Conservation (phyloP, 257 asterid genomes). For the Echites panduratus region DNA sequence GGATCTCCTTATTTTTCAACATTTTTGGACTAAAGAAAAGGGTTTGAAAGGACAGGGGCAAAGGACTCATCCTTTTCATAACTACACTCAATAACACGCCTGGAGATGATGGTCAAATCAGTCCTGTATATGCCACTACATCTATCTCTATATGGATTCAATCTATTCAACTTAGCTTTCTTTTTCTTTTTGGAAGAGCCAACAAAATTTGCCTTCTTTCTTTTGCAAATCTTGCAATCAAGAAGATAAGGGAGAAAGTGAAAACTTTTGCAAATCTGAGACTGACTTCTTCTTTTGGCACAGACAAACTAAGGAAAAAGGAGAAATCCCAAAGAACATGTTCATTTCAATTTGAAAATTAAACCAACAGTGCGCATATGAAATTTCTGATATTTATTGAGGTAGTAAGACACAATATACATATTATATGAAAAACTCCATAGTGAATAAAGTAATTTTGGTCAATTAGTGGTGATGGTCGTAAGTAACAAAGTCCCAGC, state of each 20-base stretch:
- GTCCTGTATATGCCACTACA: background rate
- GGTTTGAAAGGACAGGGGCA: background rate
- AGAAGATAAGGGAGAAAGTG: constrained; percentile 1
- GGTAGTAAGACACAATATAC: constrained; percentile 13
- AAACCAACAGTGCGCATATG: background rate
- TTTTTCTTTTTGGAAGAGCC: background rate
- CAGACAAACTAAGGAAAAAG: constrained; percentile 16
- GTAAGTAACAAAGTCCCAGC: too few species aligned
- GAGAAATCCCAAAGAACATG: background rate
- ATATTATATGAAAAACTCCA: too few species aligned
- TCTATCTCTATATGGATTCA: too few species aligned
- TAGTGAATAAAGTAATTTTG: too few species aligned
- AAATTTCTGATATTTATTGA: background rate
- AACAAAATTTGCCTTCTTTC: background rate
- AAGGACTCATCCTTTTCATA: background rate
- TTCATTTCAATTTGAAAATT: background rate
- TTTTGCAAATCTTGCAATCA: background rate
- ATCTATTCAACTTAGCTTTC: background rate
- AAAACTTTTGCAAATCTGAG: background rate
- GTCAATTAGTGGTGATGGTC: too few species aligned
- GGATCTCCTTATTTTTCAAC: background rate
- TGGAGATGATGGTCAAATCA: constrained; percentile 14
- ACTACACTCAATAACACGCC: constrained; percentile 5
- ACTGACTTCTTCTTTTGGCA: constrained; percentile 16
- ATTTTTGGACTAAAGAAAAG: background rate